phyloP scores from a whole-genome alignment of 2,329 filamentous ascomycete genomes.

The Ilyonectria destructans region DNA sequence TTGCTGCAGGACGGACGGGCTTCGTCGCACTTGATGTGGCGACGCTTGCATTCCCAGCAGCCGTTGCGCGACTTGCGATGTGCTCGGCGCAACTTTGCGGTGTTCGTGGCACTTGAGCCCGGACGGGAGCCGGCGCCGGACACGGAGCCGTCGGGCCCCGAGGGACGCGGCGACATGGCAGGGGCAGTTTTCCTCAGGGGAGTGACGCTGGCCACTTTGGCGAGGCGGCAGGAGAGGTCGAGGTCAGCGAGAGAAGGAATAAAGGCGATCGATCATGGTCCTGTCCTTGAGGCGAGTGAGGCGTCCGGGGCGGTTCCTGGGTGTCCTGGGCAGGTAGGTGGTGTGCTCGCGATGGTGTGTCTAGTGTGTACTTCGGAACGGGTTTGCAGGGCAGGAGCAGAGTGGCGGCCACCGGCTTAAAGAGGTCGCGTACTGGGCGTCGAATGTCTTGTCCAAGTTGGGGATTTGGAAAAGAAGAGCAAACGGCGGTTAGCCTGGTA shows the following conservation, averaged over 20 bases:
- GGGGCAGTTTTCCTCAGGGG: slow-evolving; percentile 7
- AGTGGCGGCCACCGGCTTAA: no score
- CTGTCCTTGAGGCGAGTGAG: not conserved
- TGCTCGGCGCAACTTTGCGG: slow-evolving; percentile 53
- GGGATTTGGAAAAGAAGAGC: not conserved
- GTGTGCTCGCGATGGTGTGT: not conserved
- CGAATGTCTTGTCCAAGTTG: not conserved
- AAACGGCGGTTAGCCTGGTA: not conserved
- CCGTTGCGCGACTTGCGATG: slow-evolving; percentile 61
- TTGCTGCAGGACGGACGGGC: slow-evolving; percentile 58
- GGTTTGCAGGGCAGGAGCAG: no score
- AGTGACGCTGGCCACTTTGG: not conserved
- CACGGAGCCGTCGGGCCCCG: slow-evolving; percentile 31
- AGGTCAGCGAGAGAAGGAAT: slow-evolving; percentile 17
- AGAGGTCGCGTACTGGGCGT: no score
- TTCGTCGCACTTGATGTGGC: slow-evolving; percentile 63
- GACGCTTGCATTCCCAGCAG: slow-evolving; percentile 59
- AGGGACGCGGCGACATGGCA: slow-evolving; percentile 41
- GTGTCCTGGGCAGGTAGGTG: not conserved
- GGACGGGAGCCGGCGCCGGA: slow-evolving; percentile 35
- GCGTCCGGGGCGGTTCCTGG: not conserved
- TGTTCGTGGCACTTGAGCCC: slow-evolving; percentile 32
- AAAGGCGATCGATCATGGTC: slow-evolving; percentile 7
- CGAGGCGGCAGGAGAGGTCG: slow-evolving; percentile 12
- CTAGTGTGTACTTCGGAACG: not conserved